Evolutionary conservation across 2,329 filamentous ascomycete genomes (phyloP), one percentile per base, ranked within the genome.

Genomic region (Penicillium italicum): DNA sequence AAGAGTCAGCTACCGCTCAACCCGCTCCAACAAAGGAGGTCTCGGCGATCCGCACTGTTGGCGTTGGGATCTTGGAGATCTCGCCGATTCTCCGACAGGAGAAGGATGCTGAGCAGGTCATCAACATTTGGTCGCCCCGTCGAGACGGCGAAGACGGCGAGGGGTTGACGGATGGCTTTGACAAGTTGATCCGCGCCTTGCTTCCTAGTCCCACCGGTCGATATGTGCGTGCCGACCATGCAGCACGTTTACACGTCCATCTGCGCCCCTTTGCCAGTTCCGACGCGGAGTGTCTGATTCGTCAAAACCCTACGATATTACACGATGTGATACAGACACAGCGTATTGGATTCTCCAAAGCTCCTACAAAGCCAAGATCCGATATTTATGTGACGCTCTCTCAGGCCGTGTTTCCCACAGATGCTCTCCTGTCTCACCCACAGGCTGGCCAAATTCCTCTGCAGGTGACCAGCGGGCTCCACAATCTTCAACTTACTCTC

Each of bases 341-440:
- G 66, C 94, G 94, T 71, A 92, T 97, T 72, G 94, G 92, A 2
- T 97, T 99, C 71, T 90, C 93, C 4, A 92, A 92, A 12, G 92
- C 92, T 1, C 93, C 94, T 0, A 91, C 88, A 0, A 92, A 91
- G 69, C 82, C 89, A 16, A 82, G 95, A 65, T 97, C 91, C 11
- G 95, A 99, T 71, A 97, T 99, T 48, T 99, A 99, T 70, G 74
- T 99, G 42, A 97, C 91, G 0, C 74, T 99, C 45, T 85, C 86
- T 55, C 86, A 91, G 60, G 89, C 91, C 0, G 80, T 86, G n/a
- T 78, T 99, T 24, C 86, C 88, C 18, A 85, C 86, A 55, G 82
- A 84, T 61, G 82, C 83, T 11, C 77, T 83, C 38, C 74, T 88
- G 22, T 82, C 84, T 9, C 86, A 88, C 66, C 85, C 85, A 0